These are phyloP conservation scores for Phytophthora chlamydospora DNA, from an alignment of 352 stramenopile species.

Conservation along the genomic window DNA sequence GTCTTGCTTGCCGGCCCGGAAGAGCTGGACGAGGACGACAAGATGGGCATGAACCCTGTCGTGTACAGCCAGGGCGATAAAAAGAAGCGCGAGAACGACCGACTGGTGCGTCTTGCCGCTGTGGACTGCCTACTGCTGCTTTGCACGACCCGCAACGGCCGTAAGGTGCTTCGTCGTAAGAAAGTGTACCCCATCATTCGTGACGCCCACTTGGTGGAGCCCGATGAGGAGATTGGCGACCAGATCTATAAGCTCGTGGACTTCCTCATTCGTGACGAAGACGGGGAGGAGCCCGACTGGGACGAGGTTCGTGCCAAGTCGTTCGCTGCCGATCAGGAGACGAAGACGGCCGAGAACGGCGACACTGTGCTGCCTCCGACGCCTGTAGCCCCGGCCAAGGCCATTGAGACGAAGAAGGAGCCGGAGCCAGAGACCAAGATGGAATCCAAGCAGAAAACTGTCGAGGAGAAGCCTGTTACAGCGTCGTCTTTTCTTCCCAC, in stretches of 20 bases:
- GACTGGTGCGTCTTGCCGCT: conserved; percentile 67
- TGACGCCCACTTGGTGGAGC: conserved; percentile 81
- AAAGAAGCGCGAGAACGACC: conserved; percentile 86
- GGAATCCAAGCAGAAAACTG: conserved; percentile 21
- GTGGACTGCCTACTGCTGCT: conserved; percentile 81
- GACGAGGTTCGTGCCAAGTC: conserved; percentile 73
- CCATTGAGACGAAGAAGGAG: conserved; percentile 26
- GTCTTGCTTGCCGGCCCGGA: conserved; percentile 78
- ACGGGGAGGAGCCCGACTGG: conserved; percentile 87
- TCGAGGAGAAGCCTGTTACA: conserved; percentile 22
- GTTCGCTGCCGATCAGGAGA: conserved; percentile 57
- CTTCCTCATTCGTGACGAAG: conserved; percentile 88
- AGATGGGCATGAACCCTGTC: conserved; percentile 78
- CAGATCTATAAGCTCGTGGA: conserved; percentile 91
- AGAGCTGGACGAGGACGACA: conserved; percentile 78
- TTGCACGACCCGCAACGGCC: conserved; percentile 79
- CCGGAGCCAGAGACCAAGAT: conserved; percentile 21
- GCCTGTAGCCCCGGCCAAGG: conserved; percentile 19
- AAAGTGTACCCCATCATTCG: conserved; percentile 89
- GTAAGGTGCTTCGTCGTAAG: conserved; percentile 80
- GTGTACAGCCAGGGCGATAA: conserved; percentile 80
- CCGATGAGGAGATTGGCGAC: conserved; percentile 83
- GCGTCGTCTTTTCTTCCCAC: conserved; percentile 45
- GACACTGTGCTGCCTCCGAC: conserved; percentile 24
- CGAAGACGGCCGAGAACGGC: conserved; percentile 39